Conservation (phyloP, 2,329 filamentous ascomycete species). For the Penicillium sp. region DNA sequence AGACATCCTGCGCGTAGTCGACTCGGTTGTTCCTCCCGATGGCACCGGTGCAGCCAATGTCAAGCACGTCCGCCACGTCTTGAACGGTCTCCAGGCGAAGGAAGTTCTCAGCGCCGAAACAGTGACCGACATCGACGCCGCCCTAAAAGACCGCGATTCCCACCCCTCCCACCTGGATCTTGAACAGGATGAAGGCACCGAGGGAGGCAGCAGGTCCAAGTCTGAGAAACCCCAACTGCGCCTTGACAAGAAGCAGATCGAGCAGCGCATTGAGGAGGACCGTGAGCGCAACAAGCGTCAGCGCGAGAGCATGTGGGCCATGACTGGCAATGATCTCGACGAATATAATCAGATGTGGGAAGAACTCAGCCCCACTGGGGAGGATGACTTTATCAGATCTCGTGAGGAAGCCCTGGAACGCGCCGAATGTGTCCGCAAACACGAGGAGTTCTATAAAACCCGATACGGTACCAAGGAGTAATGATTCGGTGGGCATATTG, state of each 20-base stretch:
- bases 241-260: conserved; percentile 83
- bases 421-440: conserved; percentile 42
- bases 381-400: conserved; percentile 78
- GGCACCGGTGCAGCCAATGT: conserved; percentile 89
- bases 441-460: conserved; percentile 14
- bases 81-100: conserved; percentile 69
- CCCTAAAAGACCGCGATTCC: conserved; percentile 74
- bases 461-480: neutral
- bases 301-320: conserved; percentile 90
- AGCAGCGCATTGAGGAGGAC: conserved; percentile 96
- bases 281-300: conserved; percentile 89
- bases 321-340: conserved; percentile 63
- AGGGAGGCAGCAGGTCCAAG: conserved; percentile 28
- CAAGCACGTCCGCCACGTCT: conserved; percentile 81
- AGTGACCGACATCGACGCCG: conserved; percentile 76
- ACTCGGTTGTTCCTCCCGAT: conserved; percentile 84
- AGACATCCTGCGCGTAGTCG: conserved; percentile 87
- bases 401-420: conserved; percentile 69
- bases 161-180: conserved; percentile 58
- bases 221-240: conserved; percentile 41
- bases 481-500: neutral
- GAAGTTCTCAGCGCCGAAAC: conserved; percentile 71
- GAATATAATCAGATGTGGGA: conserved; percentile 85
- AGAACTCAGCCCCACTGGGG: conserved; percentile 79
- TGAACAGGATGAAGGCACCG: conserved; percentile 35